phyloP scores from a whole-genome alignment of 2,329 filamentous ascomycete species.

The Venturia nashicola region DNA sequence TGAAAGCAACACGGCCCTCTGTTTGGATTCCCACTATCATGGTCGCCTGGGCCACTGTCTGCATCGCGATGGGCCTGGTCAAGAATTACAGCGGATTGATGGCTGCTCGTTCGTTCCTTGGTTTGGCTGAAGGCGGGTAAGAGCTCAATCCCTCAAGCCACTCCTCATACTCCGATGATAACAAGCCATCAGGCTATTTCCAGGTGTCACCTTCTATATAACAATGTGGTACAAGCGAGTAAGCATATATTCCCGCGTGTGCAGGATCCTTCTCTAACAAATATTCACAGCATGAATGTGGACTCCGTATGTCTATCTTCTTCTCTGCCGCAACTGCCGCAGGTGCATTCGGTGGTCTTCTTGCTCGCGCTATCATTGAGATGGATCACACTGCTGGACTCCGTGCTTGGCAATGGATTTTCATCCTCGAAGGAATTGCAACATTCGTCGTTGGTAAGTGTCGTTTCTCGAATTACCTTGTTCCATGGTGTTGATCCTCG shows the following conservation, averaged over 20 bases:
- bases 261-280: background rate
- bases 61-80: constrained; percentile 10
- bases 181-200: constrained; percentile 1
- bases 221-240: constrained; percentile 27
- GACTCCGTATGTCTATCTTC: constrained; percentile 50
- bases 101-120: constrained; percentile 7
- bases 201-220: constrained; percentile 14
- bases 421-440: constrained; percentile 29
- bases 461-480: constrained; percentile 13
- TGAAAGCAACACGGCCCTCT: constrained; percentile 10
- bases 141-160: background rate
- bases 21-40: constrained; percentile 11
- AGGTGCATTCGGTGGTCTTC: constrained; percentile 40
- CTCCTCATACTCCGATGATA: background rate
- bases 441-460: constrained; percentile 9
- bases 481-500: constrained; percentile 20
- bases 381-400: constrained; percentile 46
- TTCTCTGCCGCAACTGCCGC: constrained; percentile 43
- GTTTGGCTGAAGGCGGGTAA: constrained; percentile 10
- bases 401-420: constrained; percentile 67
- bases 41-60: constrained; percentile 9
- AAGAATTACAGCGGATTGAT: constrained; percentile 10
- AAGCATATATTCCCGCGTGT: background rate
- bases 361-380: constrained; percentile 41
- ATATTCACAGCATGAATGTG: constrained; percentile 37